Evolutionary conservation across 805 yeast genomes (phyloP).

Genomic region (Yarrowia deformans): DNA sequence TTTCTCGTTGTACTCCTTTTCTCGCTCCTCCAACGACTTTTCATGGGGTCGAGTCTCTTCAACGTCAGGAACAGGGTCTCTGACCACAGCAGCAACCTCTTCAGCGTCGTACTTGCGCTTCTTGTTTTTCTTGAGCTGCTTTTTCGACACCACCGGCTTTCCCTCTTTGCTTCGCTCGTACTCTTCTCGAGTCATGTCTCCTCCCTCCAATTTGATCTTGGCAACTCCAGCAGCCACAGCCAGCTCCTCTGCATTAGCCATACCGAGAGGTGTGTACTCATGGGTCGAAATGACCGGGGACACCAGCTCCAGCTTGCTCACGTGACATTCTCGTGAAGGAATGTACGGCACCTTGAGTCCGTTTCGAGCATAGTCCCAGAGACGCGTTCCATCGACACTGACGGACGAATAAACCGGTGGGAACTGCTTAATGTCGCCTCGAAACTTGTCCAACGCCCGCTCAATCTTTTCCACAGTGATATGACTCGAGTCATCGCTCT

Average conservation of each 20-base stretch:
- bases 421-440: constrained; percentile 84
- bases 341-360: constrained; percentile 90
- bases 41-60: constrained; percentile 17
- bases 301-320: constrained; percentile 62
- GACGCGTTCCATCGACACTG: constrained; percentile 91
- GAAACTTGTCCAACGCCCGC: constrained; percentile 64
- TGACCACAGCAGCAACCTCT: constrained; percentile 28
- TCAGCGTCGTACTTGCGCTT: constrained; percentile 48
- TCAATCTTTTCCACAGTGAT: constrained; percentile 62
- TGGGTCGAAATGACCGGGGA: constrained; percentile 65
- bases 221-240: constrained; percentile 57
- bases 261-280: constrained; percentile 54
- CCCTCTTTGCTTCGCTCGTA: constrained; percentile 25
- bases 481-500: constrained; percentile 63
- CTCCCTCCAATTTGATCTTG: constrained; percentile 40
- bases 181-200: constrained; percentile 39
- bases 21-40: constrained; percentile 28
- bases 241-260: constrained; percentile 51
- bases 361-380: constrained; percentile 92
- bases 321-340: constrained; percentile 72
- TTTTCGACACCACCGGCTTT: constrained; percentile 6
- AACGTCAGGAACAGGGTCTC: constrained; percentile 40
- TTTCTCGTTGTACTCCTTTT: constrained; percentile 48
- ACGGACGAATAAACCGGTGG: constrained; percentile 96
- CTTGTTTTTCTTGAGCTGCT: constrained; percentile 28